These are phyloP conservation scores for Heritiera littoralis DNA, from an alignment of 345 rosid genomes.

Conservation along the genomic window DNA sequence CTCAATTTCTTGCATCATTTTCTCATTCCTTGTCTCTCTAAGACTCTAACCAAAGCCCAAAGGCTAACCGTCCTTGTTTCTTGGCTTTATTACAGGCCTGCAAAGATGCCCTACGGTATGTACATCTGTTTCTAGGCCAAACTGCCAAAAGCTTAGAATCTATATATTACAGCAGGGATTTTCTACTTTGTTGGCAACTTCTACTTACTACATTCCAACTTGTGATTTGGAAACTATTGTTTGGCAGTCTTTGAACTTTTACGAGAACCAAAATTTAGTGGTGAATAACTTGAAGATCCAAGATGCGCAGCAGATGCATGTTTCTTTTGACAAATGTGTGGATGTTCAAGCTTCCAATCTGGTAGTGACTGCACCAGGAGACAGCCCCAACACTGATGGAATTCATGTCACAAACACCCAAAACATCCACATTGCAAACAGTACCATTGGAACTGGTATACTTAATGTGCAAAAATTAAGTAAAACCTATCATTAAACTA, in stretches of 20 bases:
- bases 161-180: too few species aligned
- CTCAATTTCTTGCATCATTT: not conserved
- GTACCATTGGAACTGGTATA: constrained; percentile 64
- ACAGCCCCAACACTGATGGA: constrained; percentile 90
- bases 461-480: not conserved
- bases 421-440: constrained; percentile 54
- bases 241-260: constrained; percentile 69
- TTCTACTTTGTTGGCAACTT: too few species aligned
- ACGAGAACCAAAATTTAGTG: constrained; percentile 44
- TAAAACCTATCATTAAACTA: not conserved
- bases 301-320: constrained; percentile 69
- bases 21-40: not conserved
- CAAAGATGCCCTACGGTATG: not conserved
- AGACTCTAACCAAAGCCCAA: not conserved
- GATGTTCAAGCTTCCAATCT: constrained; percentile 53
- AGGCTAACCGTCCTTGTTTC: not conserved
- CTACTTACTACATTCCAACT: not conserved
- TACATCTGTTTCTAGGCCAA: not conserved
- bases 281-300: constrained; percentile 50
- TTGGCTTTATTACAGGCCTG: not conserved
- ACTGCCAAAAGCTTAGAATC: too few species aligned
- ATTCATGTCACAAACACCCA: constrained; percentile 65
- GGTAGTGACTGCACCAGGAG: constrained; percentile 47
- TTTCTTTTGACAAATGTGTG: constrained; percentile 51
- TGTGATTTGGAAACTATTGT: not conserved